Evolutionary conservation across 345 rosid species (phyloP), one percentile per base, ranked within the genome.

Genomic region (Hirschfeldia incana): DNA sequence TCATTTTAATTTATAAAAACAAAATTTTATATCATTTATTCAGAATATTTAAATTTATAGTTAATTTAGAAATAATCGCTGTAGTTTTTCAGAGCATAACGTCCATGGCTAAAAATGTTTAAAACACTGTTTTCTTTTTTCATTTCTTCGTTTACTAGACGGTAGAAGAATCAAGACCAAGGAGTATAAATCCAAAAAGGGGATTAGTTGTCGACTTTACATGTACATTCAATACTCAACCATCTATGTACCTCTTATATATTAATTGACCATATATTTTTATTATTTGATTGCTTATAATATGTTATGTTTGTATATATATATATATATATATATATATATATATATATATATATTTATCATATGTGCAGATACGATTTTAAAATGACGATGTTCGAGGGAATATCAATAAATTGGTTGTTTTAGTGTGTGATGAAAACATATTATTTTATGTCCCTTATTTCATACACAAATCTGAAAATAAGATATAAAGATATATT

Each of bases 151-250:
- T 71, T 78, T 53, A 64, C 65, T 78, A 61, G 81, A 65, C 76
- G 72, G 76, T 78, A 71, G 81, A 75, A 75, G 63, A 65, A 57
- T 28, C 30, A 17, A 69, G 29, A 76, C 67, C 13, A 58, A 28
- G 30, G 59, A 65, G 53, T 33, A 46, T 21, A 76, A 49, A 55
- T 30, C 65, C 3, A 26, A 62, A 33, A 62, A 33, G 37, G 17
- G 36, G n/a, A 17, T 65, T 72, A 12, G 60, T 57, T 55, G 36
- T 64, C 27, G 57, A 70, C 63, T 75, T 64, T 64, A 44, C 12
- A 16, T 53, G 39, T 1, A 8, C 59, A 77, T 69, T 33, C 12
- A 32, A 12, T 44, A 44, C 78, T 65, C 60, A 58, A 16, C 73
- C 60, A 67, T 59, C 67, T 42, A 29, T 29, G 10, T 30, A 12